A percentile compares a stretch with the other conserved stretches of the same genome.
These are phyloP conservation scores for Begonia fuchsioides DNA, from an alignment of 306 rosid genomes.

Conservation along the genomic window DNA sequence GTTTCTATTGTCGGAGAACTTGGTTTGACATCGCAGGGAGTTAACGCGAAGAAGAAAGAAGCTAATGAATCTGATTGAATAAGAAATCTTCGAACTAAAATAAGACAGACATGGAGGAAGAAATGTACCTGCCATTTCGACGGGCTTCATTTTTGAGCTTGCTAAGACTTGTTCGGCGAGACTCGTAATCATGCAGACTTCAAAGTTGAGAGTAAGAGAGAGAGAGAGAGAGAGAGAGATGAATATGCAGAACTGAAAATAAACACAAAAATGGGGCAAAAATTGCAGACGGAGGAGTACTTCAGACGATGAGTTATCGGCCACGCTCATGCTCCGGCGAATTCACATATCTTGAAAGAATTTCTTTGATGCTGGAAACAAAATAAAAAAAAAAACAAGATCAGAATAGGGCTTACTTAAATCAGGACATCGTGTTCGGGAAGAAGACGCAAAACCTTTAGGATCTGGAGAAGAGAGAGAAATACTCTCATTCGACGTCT, in stretches of 20 bases:
- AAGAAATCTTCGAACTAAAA: not conserved
- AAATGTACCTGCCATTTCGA: conserved; percentile 23
- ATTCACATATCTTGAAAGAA: conserved; percentile 36
- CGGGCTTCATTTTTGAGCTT: conserved; percentile 21
- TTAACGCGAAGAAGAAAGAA: no score
- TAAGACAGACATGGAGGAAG: not conserved
- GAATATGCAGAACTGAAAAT: not conserved
- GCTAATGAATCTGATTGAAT: no score
- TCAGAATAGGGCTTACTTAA: not conserved
- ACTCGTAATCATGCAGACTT: conserved; percentile 46
- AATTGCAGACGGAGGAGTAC: not conserved
- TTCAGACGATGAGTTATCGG: conserved; percentile 16
- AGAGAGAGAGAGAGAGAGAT: conserved; percentile 2
- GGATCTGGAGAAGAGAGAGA: conserved; percentile 26
- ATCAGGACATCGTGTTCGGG: not conserved
- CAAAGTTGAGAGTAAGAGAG: conserved; percentile 1
- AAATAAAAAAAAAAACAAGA: not conserved
- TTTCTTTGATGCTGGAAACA: conserved; percentile 40
- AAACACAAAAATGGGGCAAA: no score
- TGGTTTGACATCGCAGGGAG: conserved; percentile 1
- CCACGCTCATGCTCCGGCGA: conserved; percentile 27
- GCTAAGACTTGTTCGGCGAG: conserved; percentile 18
- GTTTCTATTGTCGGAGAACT: conserved; percentile 23
- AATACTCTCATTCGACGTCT: no score
- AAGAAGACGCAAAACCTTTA: conserved; percentile 20